These are phyloP conservation scores for Melaleuca alternifolia DNA, from an alignment of 345 rosid genomes.

Conservation along the genomic window DNA sequence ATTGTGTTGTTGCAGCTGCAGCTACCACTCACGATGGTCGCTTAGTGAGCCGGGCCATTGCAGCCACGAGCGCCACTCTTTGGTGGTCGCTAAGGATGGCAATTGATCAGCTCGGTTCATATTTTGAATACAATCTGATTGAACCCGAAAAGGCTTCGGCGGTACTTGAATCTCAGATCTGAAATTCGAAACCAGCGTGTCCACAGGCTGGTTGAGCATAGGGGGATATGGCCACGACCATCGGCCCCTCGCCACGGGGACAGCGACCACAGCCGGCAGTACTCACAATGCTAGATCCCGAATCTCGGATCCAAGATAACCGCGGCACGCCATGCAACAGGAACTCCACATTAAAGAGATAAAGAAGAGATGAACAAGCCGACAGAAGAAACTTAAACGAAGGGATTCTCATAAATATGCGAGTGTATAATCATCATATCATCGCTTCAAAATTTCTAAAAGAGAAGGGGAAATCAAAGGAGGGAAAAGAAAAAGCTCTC, in stretches of 20 bases:
- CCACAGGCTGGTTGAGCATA: not conserved
- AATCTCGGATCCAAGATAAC: too few relatives aligned
- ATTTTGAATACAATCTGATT: not conserved
- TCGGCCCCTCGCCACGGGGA: not conserved
- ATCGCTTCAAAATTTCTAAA: not conserved
- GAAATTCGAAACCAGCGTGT: not conserved
- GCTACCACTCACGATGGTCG: accelerated
- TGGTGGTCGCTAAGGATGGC: not conserved
- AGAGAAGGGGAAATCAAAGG: not conserved
- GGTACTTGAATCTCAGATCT: not conserved
- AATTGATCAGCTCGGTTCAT: not conserved
- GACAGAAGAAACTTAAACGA: not conserved
- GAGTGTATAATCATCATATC: not conserved
- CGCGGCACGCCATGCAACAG: not conserved
- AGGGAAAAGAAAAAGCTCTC: not conserved
- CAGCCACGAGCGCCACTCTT: not conserved
- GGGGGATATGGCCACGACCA: not conserved
- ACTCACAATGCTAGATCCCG: too few relatives aligned
- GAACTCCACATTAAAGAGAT: not conserved
- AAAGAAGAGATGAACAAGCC: not conserved
- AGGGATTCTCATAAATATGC: not conserved
- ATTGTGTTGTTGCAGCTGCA: not conserved
- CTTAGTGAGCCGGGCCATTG: not conserved
- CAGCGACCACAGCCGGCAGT: not conserved
- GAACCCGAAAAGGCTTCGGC: accelerated